Evolutionary conservation across 345 rosid species (phyloP).

Genomic region (Rhodamnia rubescens): DNA sequence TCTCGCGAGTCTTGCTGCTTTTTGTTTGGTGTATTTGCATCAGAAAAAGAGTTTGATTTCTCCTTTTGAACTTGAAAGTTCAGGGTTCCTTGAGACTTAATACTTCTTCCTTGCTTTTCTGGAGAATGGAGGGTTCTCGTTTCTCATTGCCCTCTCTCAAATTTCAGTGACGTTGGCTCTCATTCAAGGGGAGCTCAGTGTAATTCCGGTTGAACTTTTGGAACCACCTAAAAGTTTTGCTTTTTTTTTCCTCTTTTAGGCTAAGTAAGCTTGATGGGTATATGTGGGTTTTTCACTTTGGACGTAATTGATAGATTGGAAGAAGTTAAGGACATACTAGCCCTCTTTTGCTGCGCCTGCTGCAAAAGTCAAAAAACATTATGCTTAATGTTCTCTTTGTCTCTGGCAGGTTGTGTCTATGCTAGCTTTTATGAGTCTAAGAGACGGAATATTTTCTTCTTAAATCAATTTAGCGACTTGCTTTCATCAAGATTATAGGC

Average conservation of each 20-base stretch:
- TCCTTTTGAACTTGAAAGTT: background rate
- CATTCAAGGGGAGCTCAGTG: background rate
- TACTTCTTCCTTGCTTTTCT: background rate
- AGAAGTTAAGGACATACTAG: background rate
- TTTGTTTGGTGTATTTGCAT: background rate
- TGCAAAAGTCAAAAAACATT: background rate
- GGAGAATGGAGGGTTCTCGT: background rate
- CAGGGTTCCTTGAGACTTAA: background rate
- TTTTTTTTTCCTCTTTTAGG: background rate
- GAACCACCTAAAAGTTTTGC: background rate
- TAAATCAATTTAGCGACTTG: background rate
- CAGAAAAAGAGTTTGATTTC: background rate
- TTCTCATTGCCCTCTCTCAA: background rate
- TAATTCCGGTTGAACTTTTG: background rate
- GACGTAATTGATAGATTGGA: background rate
- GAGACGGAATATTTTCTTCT: background rate
- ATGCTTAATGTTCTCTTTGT: background rate
- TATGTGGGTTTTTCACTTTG: background rate
- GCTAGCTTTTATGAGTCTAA: background rate
- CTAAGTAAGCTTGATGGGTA: background rate
- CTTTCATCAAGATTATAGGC: background rate
- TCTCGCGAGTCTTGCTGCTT: background rate
- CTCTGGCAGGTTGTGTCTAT: background rate
- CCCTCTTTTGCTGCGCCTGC: background rate
- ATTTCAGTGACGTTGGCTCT: background rate